These are phyloP conservation scores for Fusarium ramigenum DNA, from an alignment of 2,329 filamentous ascomycete genomes.

Conservation along the genomic window DNA sequence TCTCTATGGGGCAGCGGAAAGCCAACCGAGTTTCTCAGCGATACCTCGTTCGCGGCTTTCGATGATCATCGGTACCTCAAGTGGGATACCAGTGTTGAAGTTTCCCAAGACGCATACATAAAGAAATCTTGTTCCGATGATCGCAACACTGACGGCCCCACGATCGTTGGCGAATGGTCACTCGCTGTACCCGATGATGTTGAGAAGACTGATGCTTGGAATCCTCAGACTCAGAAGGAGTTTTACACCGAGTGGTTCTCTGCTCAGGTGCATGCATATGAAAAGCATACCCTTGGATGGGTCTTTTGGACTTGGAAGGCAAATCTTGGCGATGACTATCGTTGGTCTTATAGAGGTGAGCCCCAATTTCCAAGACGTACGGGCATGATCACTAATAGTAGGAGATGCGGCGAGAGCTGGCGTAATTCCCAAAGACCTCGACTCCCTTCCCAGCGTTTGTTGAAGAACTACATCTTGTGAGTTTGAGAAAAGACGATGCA, in stretches of 20 bases:
- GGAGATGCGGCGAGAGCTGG: slow-evolving; percentile 34
- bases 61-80: slow-evolving; percentile 70
- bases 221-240: slow-evolving; percentile 29
- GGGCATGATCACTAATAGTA: background rate
- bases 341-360: slow-evolving; percentile 41
- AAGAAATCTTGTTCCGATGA: slow-evolving; percentile 59
- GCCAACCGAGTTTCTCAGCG: slow-evolving; percentile 55
- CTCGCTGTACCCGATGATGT: slow-evolving; percentile 60
- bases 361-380: background rate
- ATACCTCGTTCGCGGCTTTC: slow-evolving; percentile 57
- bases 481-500: background rate
- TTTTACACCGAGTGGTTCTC: slow-evolving; percentile 43
- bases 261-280: slow-evolving; percentile 38
- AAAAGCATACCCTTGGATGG: slow-evolving; percentile 37
- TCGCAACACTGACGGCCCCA: slow-evolving; percentile 51
- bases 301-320: slow-evolving; percentile 42
- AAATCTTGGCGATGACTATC: slow-evolving; percentile 38
- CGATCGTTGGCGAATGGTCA: slow-evolving; percentile 68
- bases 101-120: slow-evolving; percentile 56
- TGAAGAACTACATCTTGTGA: background rate
- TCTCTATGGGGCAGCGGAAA: slow-evolving; percentile 65
- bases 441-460: slow-evolving; percentile 29
- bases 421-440: slow-evolving; percentile 36
- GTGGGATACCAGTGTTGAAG: slow-evolving; percentile 50
- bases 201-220: slow-evolving; percentile 51